Evolutionary conservation across 805 yeast genomes (phyloP), one percentile per base, ranked within the genome.

Genomic region (Metschnikowia gelsemii): DNA sequence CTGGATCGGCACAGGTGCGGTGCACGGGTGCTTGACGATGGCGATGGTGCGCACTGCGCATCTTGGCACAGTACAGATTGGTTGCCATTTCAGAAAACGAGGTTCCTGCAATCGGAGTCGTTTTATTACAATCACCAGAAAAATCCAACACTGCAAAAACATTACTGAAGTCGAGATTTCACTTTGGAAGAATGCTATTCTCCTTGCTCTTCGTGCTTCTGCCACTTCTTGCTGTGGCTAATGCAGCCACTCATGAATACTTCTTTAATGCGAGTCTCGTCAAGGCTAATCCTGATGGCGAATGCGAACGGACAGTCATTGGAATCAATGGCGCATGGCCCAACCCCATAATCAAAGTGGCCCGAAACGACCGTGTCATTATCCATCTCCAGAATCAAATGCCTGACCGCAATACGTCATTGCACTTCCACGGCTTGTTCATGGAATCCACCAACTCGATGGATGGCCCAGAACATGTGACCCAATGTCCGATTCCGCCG

Each of bases 241-340:
- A 21, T 20, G 63, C 61, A 8, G 46, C 59, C 28, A 61, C 66
- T 11, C 73, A 63, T 40, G 54, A 53, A 35, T 69, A 50, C 40
- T 48, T 62, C 49, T 70, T 69, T 54, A 65, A 68, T 43, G 63
- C 62, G 12, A 52, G 65, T n/a, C 66, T 65, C 46, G 64, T 68
- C 2, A 29, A 27, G 5, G 76, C 75, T 33, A 77, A 75, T 54
- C 84, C 86, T 1, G 87, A 82, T 47, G 85, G 85, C 4, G 50
- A 62, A 18, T 54, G 54, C 32, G 71, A 66, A 40, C 62, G 87
- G 27, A 60, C 66, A 27, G 76, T 80, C 32, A 75, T 83, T 19
- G 82, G 82, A 1, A 72, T 82, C 61, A 83, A 83, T 55, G 58
- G 60, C 42, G 48, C 65, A 38, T 70, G 75, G 75, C 76, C 76